Evolutionary conservation across 306 rosid genomes (phyloP), one percentile per base, ranked within the genome.

Genomic region (Trifolium dubium): DNA sequence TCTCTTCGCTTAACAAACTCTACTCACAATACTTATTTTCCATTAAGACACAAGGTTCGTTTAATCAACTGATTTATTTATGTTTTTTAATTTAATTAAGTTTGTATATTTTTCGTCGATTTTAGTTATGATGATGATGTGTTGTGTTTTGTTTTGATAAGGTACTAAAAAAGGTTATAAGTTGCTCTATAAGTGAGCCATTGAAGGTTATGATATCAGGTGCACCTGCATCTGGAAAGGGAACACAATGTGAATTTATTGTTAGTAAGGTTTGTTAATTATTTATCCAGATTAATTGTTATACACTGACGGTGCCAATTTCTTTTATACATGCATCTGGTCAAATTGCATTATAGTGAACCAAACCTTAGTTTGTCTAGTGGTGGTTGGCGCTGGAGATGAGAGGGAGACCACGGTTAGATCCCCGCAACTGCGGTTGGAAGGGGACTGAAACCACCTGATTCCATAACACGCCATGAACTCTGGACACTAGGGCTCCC

Each of bases 201-300:
- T 39, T 91, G 81, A 94, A 91, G 86, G 91, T 94, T 40, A 87
- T 94, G 95, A 89, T 94, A 76, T 91, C 97, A 4, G 98, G 98
- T 74, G 92, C 98, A 8, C 98, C 98, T 32, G 96, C 97, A 1
- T 94, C 97, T 0, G 98, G 98, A 37, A 94, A 94, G 78, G 98
- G 98, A 72, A 94, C 98, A 28, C 98, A 91, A 82, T 94, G 95
- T 50, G 95, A 94, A 75, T 82, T 91, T 80, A 91, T 94, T 77
- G 95, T 88, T 50, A 81, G 75, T 53, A 89, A 91, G 98, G 97
- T 91, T 55, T 37, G 18, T 23, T 23, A 23, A 23, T 23, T 23
- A 23, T 23, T 23, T 23, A 23, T 23, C 23, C 23, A 23, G 23
- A 23, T 23, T 23, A 23, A 23, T 23, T 23, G 23, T 23, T 23